phyloP scores from a whole-genome alignment of 345 rosid genomes.

The Bruguiera gymnorhiza region DNA sequence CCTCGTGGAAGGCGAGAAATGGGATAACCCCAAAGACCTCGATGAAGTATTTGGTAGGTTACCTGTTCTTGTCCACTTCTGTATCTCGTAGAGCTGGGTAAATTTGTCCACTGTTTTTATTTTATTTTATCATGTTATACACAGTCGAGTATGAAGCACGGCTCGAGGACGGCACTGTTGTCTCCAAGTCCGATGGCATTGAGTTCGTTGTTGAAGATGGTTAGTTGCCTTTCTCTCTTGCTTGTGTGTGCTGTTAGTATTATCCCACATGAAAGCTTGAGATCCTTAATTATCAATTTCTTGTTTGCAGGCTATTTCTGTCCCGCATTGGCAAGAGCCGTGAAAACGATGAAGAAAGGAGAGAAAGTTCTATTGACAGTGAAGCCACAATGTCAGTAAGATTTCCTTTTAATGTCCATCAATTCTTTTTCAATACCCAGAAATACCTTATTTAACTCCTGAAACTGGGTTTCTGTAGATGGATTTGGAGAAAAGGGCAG shows the following conservation, averaged over 20 bases:
- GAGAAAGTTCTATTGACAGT: conserved; percentile 76
- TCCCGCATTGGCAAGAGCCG: conserved; percentile 73
- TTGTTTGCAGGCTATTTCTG: conserved; percentile 62
- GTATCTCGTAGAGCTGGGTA: not conserved
- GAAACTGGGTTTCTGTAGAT: conserved; percentile 16
- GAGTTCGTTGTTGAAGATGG: conserved; percentile 82
- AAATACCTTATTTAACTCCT: not conserved
- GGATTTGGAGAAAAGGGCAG: conserved; percentile 93
- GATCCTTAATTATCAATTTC: not conserved
- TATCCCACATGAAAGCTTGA: not conserved
- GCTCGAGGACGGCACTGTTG: conserved; percentile 71
- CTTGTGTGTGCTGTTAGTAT: not conserved
- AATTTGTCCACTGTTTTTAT: too few relatives aligned
- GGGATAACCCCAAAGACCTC: conserved; percentile 76
- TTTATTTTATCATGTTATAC: not conserved
- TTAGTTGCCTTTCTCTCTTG: conserved; percentile 16
- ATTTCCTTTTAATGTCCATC: too few relatives aligned
- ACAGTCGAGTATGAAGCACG: conserved; percentile 69
- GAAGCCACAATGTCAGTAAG: conserved; percentile 62
- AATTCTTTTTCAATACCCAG: not conserved
- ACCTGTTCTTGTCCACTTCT: not conserved
- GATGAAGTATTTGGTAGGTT: conserved; percentile 72
- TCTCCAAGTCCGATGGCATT: conserved; percentile 64
- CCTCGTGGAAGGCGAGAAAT: conserved; percentile 61
- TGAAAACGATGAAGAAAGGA: conserved; percentile 88